Evolutionary conservation across 2,329 filamentous ascomycete genomes (phyloP).

Genomic region (Xylaria sp.): DNA sequence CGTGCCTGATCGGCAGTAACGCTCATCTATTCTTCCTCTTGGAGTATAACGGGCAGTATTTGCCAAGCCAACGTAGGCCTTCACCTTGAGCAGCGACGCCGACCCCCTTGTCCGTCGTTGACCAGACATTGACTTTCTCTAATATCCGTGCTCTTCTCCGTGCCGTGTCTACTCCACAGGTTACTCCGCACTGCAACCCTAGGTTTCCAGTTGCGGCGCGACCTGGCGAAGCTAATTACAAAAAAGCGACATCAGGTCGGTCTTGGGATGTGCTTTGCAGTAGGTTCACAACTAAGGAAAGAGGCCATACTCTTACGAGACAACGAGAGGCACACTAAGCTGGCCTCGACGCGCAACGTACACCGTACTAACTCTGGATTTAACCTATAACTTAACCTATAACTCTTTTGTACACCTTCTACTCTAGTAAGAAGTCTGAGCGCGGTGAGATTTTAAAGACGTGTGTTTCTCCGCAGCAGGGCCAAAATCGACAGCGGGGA

Average conservation of each 20-base stretch:
- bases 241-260: conserved; percentile 4
- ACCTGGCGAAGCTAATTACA: conserved; percentile 13
- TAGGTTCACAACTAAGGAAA: background rate
- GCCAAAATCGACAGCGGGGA: conserved; percentile 12
- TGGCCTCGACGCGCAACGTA: background rate
- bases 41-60: conserved; percentile 7
- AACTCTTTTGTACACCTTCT: background rate
- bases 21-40: conserved; percentile 24
- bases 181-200: conserved; percentile 30
- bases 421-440: conserved; percentile 13
- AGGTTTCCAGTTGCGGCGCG: conserved; percentile 15
- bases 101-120: conserved; percentile 3
- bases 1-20: conserved; percentile 30
- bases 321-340: conserved; percentile 12
- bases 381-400: background rate
- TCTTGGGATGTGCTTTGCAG: conserved; percentile 2
- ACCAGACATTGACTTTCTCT: conserved; percentile 11
- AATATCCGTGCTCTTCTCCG: conserved; percentile 31
- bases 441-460: conserved; percentile 10
- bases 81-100: conserved; percentile 11
- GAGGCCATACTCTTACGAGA: conserved; percentile 5
- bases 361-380: background rate
- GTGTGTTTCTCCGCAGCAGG: conserved; percentile 20
- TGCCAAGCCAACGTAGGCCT: conserved; percentile 16
- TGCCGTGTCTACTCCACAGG: conserved; percentile 31